Conservation (phyloP, 2,329 filamentous ascomycete genomes). For the Botrytis fabae region DNA sequence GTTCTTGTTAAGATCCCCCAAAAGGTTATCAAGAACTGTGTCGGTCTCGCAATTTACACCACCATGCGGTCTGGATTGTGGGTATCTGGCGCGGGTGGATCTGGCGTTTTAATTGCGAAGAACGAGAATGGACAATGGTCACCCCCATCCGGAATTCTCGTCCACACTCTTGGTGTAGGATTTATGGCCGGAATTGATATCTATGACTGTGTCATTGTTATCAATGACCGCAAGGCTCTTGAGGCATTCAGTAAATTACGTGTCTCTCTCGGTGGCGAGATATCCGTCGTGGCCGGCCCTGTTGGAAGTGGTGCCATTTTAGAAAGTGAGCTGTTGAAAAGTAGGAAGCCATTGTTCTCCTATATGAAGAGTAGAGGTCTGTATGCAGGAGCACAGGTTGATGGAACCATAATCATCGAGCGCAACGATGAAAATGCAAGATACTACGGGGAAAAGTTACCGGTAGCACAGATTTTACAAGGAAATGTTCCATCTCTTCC, state of each 20-base stretch:
- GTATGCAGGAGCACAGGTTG: conserved; percentile 80
- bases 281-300: conserved; percentile 75
- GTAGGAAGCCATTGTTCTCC: conserved; percentile 70
- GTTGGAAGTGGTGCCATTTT: conserved; percentile 66
- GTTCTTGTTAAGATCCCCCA: conserved; percentile 80
- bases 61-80: conserved; percentile 91
- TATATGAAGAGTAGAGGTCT: conserved; percentile 88
- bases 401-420: conserved; percentile 82
- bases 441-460: conserved; percentile 70
- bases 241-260: conserved; percentile 79
- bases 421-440: conserved; percentile 79
- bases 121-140: conserved; percentile 89
- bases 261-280: conserved; percentile 78
- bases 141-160: conserved; percentile 83
- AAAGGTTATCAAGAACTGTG: conserved; percentile 81
- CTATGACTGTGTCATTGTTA: conserved; percentile 92
- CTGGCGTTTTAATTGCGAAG: conserved; percentile 75
- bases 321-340: conserved; percentile 45
- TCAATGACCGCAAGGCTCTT: conserved; percentile 82
- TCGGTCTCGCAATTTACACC: conserved; percentile 88
- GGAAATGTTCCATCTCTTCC: conserved; percentile 31
- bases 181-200: conserved; percentile 92
- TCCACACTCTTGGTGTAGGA: conserved; percentile 85
- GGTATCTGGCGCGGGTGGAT: conserved; percentile 86
- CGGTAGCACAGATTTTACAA: conserved; percentile 57